A percentile compares a stretch with the other conserved stretches of the same genome.
Conservation (phyloP, 2,329 filamentous ascomycete species). For the Coniochaeta sp. region DNA sequence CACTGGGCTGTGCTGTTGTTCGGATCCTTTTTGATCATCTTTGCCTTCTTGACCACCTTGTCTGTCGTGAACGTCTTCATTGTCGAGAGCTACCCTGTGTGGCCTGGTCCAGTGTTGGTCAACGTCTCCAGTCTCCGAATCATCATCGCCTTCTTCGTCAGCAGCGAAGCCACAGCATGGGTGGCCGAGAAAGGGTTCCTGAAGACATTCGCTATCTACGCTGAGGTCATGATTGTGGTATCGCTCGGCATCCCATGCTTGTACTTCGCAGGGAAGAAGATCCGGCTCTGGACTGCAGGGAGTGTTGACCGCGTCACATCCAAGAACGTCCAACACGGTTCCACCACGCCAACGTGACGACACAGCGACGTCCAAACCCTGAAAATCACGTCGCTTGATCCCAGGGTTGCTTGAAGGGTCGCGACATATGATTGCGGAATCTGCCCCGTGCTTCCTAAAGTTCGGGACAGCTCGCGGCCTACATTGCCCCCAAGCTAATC, state of each 20-base stretch:
- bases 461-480: not conserved
- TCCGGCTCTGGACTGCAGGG: conserved; percentile 21
- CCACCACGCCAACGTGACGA: not conserved
- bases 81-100: conserved; percentile 24
- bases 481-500: too few relatives aligned
- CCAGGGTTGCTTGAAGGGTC: not conserved
- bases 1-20: conserved; percentile 20
- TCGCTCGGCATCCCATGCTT: conserved; percentile 17
- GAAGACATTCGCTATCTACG: conserved; percentile 20
- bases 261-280: conserved; percentile 16
- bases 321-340: not conserved
- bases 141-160: conserved; percentile 21
- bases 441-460: not conserved
- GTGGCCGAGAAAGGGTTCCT: conserved; percentile 18
- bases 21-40: conserved; percentile 19
- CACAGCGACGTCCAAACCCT: not conserved
- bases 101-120: conserved; percentile 23
- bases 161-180: conserved; percentile 18
- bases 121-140: conserved; percentile 24
- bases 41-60: conserved; percentile 19
- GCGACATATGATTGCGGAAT: not conserved
- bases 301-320: conserved; percentile 8
- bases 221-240: conserved; percentile 21
- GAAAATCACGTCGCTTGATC: not conserved
- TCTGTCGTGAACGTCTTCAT: conserved; percentile 22